phyloP scores from a whole-genome alignment of 108 stramenopile genomes.

The Fragilariopsis cylindrus region DNA sequence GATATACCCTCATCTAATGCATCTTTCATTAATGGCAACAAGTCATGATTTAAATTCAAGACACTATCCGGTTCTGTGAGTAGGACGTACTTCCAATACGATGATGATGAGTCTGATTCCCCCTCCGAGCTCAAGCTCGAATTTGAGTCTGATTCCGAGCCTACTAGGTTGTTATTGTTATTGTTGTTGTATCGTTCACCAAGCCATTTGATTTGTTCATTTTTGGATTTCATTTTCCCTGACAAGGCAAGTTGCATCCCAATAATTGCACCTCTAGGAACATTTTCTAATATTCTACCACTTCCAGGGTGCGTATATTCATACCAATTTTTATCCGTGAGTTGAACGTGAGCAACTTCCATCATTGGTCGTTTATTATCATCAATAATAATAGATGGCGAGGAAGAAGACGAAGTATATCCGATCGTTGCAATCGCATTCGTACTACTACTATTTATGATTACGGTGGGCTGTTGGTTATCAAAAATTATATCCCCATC shows the following conservation, averaged over 20 bases:
- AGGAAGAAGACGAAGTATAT: no score
- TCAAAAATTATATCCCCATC: neutral
- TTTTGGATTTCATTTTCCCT: neutral
- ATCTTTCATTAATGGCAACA: neutral
- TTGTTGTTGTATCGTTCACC: neutral
- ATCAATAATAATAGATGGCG: no score
- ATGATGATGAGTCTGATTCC: no score
- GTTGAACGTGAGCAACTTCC: conserved; percentile 7
- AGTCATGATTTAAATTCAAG: neutral
- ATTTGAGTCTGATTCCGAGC: neutral
- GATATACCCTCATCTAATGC: conserved; percentile 8
- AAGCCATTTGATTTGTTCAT: conserved; percentile 3
- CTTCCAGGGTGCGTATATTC: neutral
- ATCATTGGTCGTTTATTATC: neutral
- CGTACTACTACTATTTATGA: no score
- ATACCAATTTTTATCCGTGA: neutral
- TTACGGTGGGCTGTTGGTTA: no score
- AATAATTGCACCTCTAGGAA: conserved; percentile 11
- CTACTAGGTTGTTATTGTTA: neutral
- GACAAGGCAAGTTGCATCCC: conserved; percentile 17
- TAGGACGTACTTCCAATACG: conserved; percentile 20
- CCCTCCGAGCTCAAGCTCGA: no score
- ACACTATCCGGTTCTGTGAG: conserved; percentile 27
- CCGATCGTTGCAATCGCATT: no score
- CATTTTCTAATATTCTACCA: neutral